phyloP scores from a whole-genome alignment of 2,329 filamentous ascomycete genomes.

The Leptoxyphium fumago region DNA sequence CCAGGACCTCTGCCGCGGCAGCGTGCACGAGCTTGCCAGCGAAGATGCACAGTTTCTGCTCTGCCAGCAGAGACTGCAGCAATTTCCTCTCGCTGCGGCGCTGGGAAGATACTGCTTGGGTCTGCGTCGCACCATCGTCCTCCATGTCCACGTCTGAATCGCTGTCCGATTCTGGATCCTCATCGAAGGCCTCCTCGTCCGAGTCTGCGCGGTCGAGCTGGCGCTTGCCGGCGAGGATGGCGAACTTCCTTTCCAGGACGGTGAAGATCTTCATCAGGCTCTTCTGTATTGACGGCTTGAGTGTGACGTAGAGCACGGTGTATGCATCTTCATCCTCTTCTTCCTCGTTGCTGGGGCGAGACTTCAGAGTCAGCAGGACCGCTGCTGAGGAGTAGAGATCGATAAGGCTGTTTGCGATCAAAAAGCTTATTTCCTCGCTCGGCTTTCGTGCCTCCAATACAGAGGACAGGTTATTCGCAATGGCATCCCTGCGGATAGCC shows the following conservation, averaged over 20 bases:
- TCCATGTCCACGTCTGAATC: slow-evolving; percentile 39
- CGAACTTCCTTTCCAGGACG: slow-evolving; percentile 59
- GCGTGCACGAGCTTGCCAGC: slow-evolving; percentile 73
- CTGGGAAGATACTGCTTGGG: slow-evolving; percentile 35
- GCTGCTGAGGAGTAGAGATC: slow-evolving; percentile 73
- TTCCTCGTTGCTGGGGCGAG: slow-evolving; percentile 15
- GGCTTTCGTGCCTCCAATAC: slow-evolving; percentile 33
- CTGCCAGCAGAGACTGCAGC: slow-evolving; percentile 50
- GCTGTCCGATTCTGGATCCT: slow-evolving; percentile 47
- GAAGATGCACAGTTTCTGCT: slow-evolving; percentile 74
- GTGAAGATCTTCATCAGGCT: slow-evolving; percentile 66
- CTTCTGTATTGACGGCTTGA: slow-evolving; percentile 50
- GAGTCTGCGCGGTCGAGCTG: slow-evolving; percentile 35
- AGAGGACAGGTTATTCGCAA: slow-evolving; percentile 32
- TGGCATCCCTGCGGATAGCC: slow-evolving; percentile 36
- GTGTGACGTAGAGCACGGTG: slow-evolving; percentile 44
- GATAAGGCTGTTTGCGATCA: slow-evolving; percentile 60
- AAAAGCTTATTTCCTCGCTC: slow-evolving; percentile 58
- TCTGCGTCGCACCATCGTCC: slow-evolving; percentile 34
- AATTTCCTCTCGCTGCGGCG: slow-evolving; percentile 45
- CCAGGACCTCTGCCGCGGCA: slow-evolving; percentile 60
- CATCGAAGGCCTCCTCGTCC: slow-evolving; percentile 41
- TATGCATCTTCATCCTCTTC: slow-evolving; percentile 28
- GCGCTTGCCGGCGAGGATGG: slow-evolving; percentile 39
- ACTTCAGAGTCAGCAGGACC: slow-evolving; percentile 35